Percentiles rank a stretch among this genome's conserved stretches.
Evolutionary conservation across 768 basidiomycete species (phyloP).

Genomic region (Candolleomyces aberdarensis): DNA sequence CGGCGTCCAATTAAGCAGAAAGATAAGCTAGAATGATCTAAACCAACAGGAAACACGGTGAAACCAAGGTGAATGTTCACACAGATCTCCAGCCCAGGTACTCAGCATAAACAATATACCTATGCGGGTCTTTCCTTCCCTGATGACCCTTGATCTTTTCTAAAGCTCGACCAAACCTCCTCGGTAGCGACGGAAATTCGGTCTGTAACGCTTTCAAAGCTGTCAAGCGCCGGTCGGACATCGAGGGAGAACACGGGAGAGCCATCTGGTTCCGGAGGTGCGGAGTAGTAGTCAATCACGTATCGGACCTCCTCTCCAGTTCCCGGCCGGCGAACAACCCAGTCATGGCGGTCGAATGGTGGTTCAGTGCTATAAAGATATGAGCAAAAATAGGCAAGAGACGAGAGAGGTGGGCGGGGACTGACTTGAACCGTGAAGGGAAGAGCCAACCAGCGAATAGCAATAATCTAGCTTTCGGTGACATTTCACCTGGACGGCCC

Average conservation of each 20-base stretch:
- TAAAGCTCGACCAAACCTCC: slow-evolving; percentile 57
- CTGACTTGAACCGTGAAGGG: slow-evolving; percentile 87
- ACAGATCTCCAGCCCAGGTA: no score
- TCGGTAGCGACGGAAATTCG: slow-evolving; percentile 68
- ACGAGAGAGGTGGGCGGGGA: slow-evolving; percentile 9
- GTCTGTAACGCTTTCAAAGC: slow-evolving; percentile 69
- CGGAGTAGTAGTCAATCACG: slow-evolving; percentile 98
- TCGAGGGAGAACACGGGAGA: slow-evolving; percentile 95
- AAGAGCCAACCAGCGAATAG: slow-evolving; percentile 86
- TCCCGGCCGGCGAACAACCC: slow-evolving; percentile 81
- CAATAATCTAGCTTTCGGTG: slow-evolving; percentile 90
- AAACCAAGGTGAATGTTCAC: no score
- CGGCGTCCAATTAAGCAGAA: no score
- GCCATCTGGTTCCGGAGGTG: slow-evolving; percentile 84
- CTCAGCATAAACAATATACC: neutral
- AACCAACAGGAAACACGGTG: no score
- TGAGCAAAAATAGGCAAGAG: neutral
- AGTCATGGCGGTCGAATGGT: slow-evolving; percentile 98
- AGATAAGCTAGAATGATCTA: no score
- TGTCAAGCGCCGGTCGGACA: slow-evolving; percentile 93
- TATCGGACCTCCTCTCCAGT: slow-evolving; percentile 87
- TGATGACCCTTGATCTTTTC: slow-evolving; percentile 22
- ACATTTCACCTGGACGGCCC: slow-evolving; percentile 89
- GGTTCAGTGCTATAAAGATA: slow-evolving; percentile 65
- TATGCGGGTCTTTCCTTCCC: neutral